Base-by-base conservation (phyloP, 1,284 basidiomycete genomes). In the Coniferiporia weirii region DNA sequence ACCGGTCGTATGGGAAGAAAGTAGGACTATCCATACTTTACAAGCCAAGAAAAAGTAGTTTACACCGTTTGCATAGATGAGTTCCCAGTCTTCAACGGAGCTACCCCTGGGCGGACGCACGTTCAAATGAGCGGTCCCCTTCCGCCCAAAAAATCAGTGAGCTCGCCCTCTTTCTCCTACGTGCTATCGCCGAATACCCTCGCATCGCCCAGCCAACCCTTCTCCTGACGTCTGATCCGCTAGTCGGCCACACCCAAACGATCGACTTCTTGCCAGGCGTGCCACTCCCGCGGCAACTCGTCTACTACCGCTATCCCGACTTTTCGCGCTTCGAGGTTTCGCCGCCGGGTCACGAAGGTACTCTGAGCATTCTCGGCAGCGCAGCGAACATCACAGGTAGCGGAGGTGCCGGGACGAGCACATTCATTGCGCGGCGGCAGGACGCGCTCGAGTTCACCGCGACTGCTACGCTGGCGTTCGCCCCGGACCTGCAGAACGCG, bases 1-100 rank as follows among this genome's bases (percentile, higher is more conserved):
- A 54, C 75, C 76, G 1, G 73, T 77, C 0, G 72, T 70, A 7
- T 78, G 75, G 75, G 68, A 72, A 58, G 65, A 70, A 44, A 72
- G 71, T 52, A 76, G 72, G 74, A 13, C 9, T 50, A 8, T 4
- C 40, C 27, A 1, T 9, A 32, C 22, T 17, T 12, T 17, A 4
- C 35, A 36, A 46, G 15, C 49, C 13, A 4, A 27, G n/a, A n/a
- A n/a, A n/a, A n/a, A 12, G 36, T 8, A 9, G 19, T 27, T 38
- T 38, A 40, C 40, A 13, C n/a, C n/a, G 19, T 34, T 45, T 27
- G 9, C 34, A 15, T 20, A 62, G 61, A 46, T 32, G 48, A 56
- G 38, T 62, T 59, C 27, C 61, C 61, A 5, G 57, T 62, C 1
- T 62, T 62, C 53, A 62, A 62, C 50, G 32, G 38, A 17, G 61